Base-by-base conservation (phyloP, 2,329 filamentous ascomycete species). In the Neonectria ditissima region DNA sequence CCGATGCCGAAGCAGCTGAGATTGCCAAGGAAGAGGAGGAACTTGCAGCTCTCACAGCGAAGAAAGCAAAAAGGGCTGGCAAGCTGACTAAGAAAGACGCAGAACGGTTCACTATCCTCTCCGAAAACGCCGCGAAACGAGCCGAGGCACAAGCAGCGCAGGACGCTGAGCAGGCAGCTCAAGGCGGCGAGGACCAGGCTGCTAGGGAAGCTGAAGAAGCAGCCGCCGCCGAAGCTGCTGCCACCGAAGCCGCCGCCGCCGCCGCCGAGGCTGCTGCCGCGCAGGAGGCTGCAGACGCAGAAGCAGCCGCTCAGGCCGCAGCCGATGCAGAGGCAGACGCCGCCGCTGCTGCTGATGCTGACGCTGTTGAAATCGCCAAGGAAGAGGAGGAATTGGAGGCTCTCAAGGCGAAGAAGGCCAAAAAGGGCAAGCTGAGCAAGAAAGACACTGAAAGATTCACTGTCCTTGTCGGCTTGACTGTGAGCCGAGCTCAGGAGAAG, bases 391-490 rank as follows among this genome's bases (percentile, higher is more conserved):
- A 73, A 53, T 48, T 73, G 10, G 65, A 63, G 9, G 39, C 53
- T 10, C 48, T 73, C 4, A 70, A 67, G 51, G 67, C 65, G 11
- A 73, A 73, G 60, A 73, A 72, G 44, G 65, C 68, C 32, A 84
- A 83, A 71, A 80, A 80, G 61, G 69, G 69, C 41, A 73, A 73
- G 41, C 60, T 73, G 10, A 58, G 43, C 2, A 73, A 71, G 50
- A 67, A 57, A 26, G 71, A 73, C 18, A 68, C 62, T 14, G 54
- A 69, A 30, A 68, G 71, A n/a, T 59, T 73, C 14, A 67, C 68
- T 18, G 24, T 63, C 28, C 56, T 73, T 14, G 62, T 70, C 5
- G 66, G 66, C 9, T 68, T 69, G 20, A 56, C 65, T 24, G 61
- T 69, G 48, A 68, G 73, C 55, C 61, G 73, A 55, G 66, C 71